phyloP scores from a whole-genome alignment of 139 green algal genomes.

The Micractinium conductrix region DNA sequence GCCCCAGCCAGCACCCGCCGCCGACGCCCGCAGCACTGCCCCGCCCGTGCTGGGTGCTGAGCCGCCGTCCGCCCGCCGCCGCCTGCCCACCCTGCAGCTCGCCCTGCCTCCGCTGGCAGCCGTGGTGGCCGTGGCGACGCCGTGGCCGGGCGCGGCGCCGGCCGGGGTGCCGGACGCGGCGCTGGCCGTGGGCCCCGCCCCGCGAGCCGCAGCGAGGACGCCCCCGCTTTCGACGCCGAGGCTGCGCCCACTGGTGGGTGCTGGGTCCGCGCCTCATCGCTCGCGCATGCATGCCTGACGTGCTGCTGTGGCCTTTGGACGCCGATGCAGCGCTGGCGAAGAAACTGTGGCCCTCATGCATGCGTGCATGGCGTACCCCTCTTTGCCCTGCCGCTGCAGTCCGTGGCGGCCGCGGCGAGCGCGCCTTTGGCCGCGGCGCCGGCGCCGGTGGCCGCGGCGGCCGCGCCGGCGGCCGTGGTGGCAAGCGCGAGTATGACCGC shows the following conservation, averaged over 20 bases:
- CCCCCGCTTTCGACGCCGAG: constrained; percentile 35
- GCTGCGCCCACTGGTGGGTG: constrained; percentile 17
- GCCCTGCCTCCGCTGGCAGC: constrained; percentile 9
- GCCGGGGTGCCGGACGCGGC: constrained; percentile 25
- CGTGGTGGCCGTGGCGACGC: constrained; percentile 6
- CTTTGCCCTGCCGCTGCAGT: not conserved
- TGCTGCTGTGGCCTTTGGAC: no score
- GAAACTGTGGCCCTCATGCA: no score
- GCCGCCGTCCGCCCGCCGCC: no score
- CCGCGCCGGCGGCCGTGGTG: constrained; percentile 26
- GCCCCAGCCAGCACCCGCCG: no score
- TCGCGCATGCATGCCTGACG: not conserved
- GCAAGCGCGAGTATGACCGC: constrained; percentile 81
- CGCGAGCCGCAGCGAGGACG: constrained; percentile 1
- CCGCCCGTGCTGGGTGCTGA: no score
- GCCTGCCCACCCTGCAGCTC: constrained; percentile 14
- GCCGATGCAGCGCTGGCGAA: not conserved
- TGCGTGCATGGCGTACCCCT: no score
- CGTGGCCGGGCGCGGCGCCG: constrained; percentile 2
- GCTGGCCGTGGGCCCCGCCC: not conserved
- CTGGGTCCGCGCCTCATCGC: not conserved
- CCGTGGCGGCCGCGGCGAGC: constrained; percentile 2
- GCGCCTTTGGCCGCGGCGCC: not conserved
- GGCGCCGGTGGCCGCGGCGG: not conserved
- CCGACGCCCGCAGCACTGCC: no score